Evolutionary conservation across 352 stramenopile species (phyloP), one percentile per base, ranked within the genome.

Genomic region (Lagenidium sp.): DNA sequence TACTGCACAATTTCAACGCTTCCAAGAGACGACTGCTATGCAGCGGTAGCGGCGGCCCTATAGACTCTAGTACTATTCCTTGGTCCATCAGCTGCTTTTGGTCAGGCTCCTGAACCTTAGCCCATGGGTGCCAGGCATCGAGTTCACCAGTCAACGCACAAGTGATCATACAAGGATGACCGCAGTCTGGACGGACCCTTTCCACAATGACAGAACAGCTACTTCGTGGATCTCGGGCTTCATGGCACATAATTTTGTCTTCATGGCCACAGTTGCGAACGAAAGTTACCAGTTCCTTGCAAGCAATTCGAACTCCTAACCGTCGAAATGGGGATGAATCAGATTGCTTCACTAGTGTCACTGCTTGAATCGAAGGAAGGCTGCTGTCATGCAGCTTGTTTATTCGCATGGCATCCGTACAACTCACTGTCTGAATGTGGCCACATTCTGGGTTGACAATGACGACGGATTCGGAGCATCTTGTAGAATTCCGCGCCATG

Each of bases 381-480:
- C 26, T 39, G 4, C n/a, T n/a, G n/a, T n/a, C n/a, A n/a, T n/a
- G n/a, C n/a, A 31, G 38, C 21, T 36, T 46, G 18, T 22, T 34
- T 15, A 63, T 37, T 40, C 41, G 35, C 2, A 29, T 38, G 4
- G 46, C 55, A 20, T 82, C 65, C 18, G 44, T 68, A 30, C 82
- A 94, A 10, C 68, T 78, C 6, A 68, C 71, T 3, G 54, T 47
- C 29, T 63, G 69, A 20, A 65, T 42, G 45, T 92, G 82, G 0
- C 82, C 79, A 46, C 82, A 94, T 40, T 85, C 66, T 0, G 75
- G 77, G 43, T 90, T 82, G 4, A 47, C 13, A 28, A 85, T 57
- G 5, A 65, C 46, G 6, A 87, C 63, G 0, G 36, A 23, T 28
- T 85, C 62, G 6, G 44, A 25, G 30, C 82, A 92, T 6, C 65